Evolutionary conservation across 331 rosid species (phyloP).

Genomic region (Cydonia oblonga): DNA sequence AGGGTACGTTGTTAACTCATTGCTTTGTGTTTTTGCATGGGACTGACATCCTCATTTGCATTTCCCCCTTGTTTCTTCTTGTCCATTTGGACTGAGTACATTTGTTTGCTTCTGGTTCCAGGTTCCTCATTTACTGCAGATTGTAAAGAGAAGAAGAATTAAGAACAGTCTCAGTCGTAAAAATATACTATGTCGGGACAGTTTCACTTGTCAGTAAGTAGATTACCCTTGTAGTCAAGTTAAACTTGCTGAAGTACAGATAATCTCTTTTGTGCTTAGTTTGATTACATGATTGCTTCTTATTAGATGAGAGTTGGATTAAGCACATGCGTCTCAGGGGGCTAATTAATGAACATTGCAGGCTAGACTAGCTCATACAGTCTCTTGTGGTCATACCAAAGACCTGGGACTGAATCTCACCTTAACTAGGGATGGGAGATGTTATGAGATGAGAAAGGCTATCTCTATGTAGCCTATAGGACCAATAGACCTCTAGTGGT

Average conservation of each 20-base stretch:
- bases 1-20: slow-evolving; percentile 38
- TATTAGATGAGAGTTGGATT: background rate
- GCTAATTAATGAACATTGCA: background rate
- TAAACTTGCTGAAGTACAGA: background rate
- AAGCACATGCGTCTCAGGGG: background rate
- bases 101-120: slow-evolving; percentile 22
- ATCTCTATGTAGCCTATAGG: background rate
- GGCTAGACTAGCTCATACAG: background rate
- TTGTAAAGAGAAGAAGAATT: slow-evolving; percentile 71
- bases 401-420: background rate
- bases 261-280: background rate
- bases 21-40: background rate
- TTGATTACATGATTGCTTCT: background rate
- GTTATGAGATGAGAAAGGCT: background rate
- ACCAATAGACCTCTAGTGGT: background rate
- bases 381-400: background rate
- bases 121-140: slow-evolving; percentile 93
- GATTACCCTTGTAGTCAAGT: background rate
- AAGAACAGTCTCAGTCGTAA: slow-evolving; percentile 71
- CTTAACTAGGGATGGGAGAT: background rate
- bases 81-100: slow-evolving; percentile 21
- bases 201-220: slow-evolving; percentile 83
- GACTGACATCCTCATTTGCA: background rate
- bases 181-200: slow-evolving; percentile 80
- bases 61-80: background rate